Base-by-base conservation (phyloP, 768 basidiomycete species). In the Xanthoconium purpureum region DNA sequence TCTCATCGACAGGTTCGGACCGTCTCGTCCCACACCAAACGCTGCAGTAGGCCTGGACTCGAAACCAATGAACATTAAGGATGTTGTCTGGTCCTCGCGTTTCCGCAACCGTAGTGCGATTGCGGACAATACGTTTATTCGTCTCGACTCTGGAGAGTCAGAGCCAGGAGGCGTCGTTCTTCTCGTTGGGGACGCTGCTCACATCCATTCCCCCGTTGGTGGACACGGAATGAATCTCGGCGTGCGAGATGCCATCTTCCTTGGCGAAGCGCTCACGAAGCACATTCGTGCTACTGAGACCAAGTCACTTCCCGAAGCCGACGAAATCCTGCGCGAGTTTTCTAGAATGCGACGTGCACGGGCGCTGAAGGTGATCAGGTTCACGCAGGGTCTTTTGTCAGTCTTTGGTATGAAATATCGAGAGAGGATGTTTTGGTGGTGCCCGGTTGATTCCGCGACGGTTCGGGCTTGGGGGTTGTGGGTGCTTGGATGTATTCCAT, bases 181-280 rank as follows among this genome's bases (percentile, higher is more conserved):
- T 44, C 60, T 80, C 40, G 37, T 77, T 6, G 77, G 78, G 5
- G 78, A 79, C 77, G 81, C 0, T 82, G 24, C 24, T 24, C 24
- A 24, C 24, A 24, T 24, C 24, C 24, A 24, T 24, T 24, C 24
- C 24, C 24, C 80, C 20, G 71, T 75, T 10, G 82, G 81, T 2
- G 82, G 82, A 1, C 81, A 82, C 47, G 82, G 82, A 13, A 80
- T 83, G 80, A 81, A 82, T 55, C 74, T 83, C 17, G 80, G 82
- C 6, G 65, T 83, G 15, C 74, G 81, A 15, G 82, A 83, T 58
- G 80, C 78, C 8, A 66, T 81, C n/a, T 68, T 71, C 48, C 73
- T 83, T 6, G 80, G 75, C 10, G 71, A 75, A 15, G 73, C 64
- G 5, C 64, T 83, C 29, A 61, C 66, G 14, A 64, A 71, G 15